Evolutionary conservation across 495 filamentous ascomycete species (phyloP).

Genomic region (Lasiosphaeria miniovina): DNA sequence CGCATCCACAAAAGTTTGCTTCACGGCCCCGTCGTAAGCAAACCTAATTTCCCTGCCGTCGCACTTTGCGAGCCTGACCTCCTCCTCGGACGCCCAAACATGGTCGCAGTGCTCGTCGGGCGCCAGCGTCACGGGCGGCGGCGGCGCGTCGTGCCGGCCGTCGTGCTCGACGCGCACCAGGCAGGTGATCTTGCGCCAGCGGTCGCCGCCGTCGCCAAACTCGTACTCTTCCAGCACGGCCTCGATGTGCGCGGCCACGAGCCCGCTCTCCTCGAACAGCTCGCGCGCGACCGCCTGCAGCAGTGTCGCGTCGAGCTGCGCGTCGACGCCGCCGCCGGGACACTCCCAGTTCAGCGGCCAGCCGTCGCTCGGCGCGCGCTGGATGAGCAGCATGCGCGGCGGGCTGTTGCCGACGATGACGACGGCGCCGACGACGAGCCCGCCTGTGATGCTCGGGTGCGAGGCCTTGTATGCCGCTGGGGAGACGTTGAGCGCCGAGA

Average conservation of each 20-base stretch:
- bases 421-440: constrained; percentile 31
- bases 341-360: constrained; percentile 48
- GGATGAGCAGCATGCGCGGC: constrained; percentile 40
- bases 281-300: constrained; percentile 46
- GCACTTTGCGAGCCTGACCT: constrained; percentile 27
- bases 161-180: constrained; percentile 22
- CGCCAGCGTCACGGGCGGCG: constrained; percentile 28
- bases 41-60: constrained; percentile 29
- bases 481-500: constrained; percentile 17
- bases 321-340: constrained; percentile 48
- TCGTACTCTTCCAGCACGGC: constrained; percentile 29
- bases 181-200: constrained; percentile 36
- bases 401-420: constrained; percentile 36
- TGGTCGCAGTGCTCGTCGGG: constrained; percentile 37
- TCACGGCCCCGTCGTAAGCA: constrained; percentile 27
- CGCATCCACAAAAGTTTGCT: constrained; percentile 22
- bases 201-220: constrained; percentile 19
- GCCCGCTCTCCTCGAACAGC: constrained; percentile 50
- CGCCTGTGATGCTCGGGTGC: constrained; percentile 20
- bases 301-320: constrained; percentile 36
- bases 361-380: constrained; percentile 46
- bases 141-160: constrained; percentile 6
- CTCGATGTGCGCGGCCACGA: constrained; percentile 30
- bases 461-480: constrained; percentile 22
- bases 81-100: constrained; percentile 37